Percentiles rank a stretch among this genome's conserved stretches.
Evolutionary conservation across 768 basidiomycete genomes (phyloP).

Genomic region (Boletus rubroflammeus): DNA sequence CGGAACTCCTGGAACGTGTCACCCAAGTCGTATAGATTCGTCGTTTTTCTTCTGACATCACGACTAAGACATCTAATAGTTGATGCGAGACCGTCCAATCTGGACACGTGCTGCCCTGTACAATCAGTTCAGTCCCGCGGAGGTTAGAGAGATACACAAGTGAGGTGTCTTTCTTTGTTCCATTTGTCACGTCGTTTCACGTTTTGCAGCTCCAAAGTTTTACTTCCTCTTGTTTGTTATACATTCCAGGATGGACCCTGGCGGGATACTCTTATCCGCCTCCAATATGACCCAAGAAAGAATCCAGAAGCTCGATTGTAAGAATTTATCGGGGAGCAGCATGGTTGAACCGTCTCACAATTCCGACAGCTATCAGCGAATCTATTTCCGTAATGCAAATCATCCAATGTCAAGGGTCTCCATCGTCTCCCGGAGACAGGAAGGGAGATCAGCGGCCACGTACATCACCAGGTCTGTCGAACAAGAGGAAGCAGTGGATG

Average conservation of each 20-base stretch:
- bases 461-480: conserved; percentile 31
- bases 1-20: conserved; percentile 50
- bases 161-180: conserved; percentile 32
- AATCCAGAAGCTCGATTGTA: conserved; percentile 74
- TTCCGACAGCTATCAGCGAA: conserved; percentile 78
- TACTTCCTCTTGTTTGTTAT: conserved; percentile 80
- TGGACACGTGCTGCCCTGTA: conserved; percentile 88
- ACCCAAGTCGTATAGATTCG: conserved; percentile 40
- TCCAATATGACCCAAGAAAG: conserved; percentile 86
- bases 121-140: conserved; percentile 69
- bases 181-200: conserved; percentile 1
- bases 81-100: conserved; percentile 71
- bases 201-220: conserved; percentile 63
- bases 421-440: conserved; percentile 59
- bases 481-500: conserved; percentile 31
- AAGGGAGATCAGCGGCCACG: conserved; percentile 35
- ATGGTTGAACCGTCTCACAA: conserved; percentile 1
- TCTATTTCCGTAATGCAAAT: conserved; percentile 87
- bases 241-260: conserved; percentile 93
- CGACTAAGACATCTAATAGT: conserved; percentile 37
- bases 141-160: conserved; percentile 75
- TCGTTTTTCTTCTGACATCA: conserved; percentile 6
- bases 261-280: conserved; percentile 82
- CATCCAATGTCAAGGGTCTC: conserved; percentile 77
- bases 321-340: conserved; percentile 26